These are phyloP conservation scores for Sugiyamaella neomexicana DNA, from an alignment of 1,139 yeast species.

Conservation along the genomic window DNA sequence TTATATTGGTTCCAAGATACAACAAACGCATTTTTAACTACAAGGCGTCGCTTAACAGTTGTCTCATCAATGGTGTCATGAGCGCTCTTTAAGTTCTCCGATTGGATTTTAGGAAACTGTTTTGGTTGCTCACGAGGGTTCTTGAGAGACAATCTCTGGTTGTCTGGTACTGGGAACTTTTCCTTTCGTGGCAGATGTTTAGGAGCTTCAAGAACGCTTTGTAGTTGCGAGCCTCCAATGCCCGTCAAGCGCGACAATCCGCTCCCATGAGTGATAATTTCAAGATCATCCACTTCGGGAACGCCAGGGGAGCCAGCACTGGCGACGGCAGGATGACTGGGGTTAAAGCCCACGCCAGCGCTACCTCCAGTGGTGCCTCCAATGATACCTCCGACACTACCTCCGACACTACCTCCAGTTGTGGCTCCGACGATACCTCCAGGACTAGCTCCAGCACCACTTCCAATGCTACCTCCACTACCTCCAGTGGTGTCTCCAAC, in stretches of 20 bases:
- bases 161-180: constrained; percentile 29
- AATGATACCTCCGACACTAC: not conserved
- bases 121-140: constrained; percentile 16
- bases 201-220: constrained; percentile 6
- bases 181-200: constrained; percentile 28
- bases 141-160: constrained; percentile 11
- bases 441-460: not conserved
- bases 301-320: not conserved
- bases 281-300: constrained; percentile 7
- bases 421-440: no score
- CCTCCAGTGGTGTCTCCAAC: no score
- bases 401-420: no score
- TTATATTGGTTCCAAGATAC: constrained; percentile 63
- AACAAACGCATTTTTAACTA: constrained; percentile 53
- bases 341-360: constrained; percentile 5
- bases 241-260: constrained; percentile 18
- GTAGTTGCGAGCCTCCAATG: not conserved
- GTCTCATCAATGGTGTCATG: constrained; percentile 13
- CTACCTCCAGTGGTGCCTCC: not conserved
- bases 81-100: constrained; percentile 20
- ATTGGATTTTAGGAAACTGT: constrained; percentile 26
- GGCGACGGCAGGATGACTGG: not conserved
- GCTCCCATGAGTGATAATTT: constrained; percentile 20
- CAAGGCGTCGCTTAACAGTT: constrained; percentile 42
- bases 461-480: no score